Conservation (phyloP, 768 basidiomycete genomes). For the Suillus tomentosus region DNA sequence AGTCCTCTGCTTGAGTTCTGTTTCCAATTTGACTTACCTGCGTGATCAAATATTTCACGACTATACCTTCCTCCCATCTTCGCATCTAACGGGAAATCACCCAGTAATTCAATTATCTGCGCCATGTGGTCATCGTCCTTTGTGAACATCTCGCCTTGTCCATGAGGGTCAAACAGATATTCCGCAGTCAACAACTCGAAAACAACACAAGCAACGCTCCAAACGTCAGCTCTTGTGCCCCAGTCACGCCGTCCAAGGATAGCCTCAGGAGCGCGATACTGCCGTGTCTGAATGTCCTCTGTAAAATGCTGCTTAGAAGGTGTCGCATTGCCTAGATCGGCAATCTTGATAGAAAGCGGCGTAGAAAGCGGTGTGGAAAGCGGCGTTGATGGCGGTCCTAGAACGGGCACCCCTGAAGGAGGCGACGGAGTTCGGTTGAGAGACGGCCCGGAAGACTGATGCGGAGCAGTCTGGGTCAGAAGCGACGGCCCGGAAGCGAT, state of each 20-base stretch:
- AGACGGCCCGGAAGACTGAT: slow-evolving; percentile 15
- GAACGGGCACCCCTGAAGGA: slow-evolving; percentile 24
- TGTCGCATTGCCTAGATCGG: slow-evolving; percentile 92
- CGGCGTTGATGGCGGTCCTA: slow-evolving; percentile 27
- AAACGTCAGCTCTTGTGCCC: slow-evolving; percentile 85
- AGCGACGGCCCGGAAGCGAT: slow-evolving; percentile 49
- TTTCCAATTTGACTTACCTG: slow-evolving; percentile 43
- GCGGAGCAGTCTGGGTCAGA: slow-evolving; percentile 66
- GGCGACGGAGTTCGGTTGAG: slow-evolving; percentile 23
- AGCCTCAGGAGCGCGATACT: slow-evolving; percentile 94
- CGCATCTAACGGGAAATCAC: slow-evolving; percentile 69
- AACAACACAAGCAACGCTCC: slow-evolving; percentile 89
- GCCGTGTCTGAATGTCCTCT: slow-evolving; percentile 95
- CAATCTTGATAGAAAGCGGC: slow-evolving; percentile 88
- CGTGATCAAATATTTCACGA: slow-evolving; percentile 79
- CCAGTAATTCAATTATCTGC: slow-evolving; percentile 89
- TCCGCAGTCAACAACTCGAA: slow-evolving; percentile 93
- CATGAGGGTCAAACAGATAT: slow-evolving; percentile 89
- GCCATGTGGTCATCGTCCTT: slow-evolving; percentile 98
- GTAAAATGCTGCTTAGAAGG: slow-evolving; percentile 90
- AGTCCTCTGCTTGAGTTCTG: slow-evolving; percentile 13
- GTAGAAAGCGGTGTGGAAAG: slow-evolving; percentile 34
- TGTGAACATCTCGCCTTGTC: slow-evolving; percentile 76
- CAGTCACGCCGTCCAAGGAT: slow-evolving; percentile 87
- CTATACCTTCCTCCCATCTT: slow-evolving; percentile 87